Percentiles rank a stretch among this genome's conserved stretches.
phyloP scores from a whole-genome alignment of 441 rosid genomes.

The Raphanus hybrid region DNA sequence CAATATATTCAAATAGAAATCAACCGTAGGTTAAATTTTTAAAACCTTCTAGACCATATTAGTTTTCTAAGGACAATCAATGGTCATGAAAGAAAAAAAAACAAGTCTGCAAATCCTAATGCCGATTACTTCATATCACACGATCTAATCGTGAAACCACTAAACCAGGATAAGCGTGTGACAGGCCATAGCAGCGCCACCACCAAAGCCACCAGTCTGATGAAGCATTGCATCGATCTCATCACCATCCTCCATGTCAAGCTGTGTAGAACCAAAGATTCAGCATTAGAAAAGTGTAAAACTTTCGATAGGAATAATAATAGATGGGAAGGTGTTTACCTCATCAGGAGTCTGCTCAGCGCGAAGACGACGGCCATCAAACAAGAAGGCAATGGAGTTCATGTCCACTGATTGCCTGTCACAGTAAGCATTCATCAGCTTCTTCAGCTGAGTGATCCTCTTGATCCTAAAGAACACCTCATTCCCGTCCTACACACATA shows the following conservation, averaged over 20 bases:
- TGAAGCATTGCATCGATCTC: constrained; percentile 84
- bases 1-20: constrained; percentile 12
- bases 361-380: constrained; percentile 78
- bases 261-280: constrained; percentile 39
- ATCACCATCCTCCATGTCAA: constrained; percentile 83
- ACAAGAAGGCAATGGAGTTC: constrained; percentile 73
- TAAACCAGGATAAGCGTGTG: not conserved
- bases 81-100: constrained; percentile 22
- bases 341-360: constrained; percentile 79
- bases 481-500: constrained; percentile 60
- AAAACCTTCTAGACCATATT: constrained; percentile 12
- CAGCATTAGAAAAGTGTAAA: not conserved
- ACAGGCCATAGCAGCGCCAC: constrained; percentile 17
- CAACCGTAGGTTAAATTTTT: not conserved
- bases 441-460: constrained; percentile 71
- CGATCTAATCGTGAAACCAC: constrained; percentile 5
- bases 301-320: not conserved
- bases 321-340: constrained; percentile 39
- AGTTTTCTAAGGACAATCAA: constrained; percentile 19
- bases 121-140: constrained; percentile 34
- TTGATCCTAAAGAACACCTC: constrained; percentile 78
- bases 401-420: constrained; percentile 72
- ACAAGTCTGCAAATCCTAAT: constrained; percentile 37
- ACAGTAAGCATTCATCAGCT: constrained; percentile 74
- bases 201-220: constrained; percentile 61